Percentiles rank a stretch among this genome's conserved stretches.
These are phyloP conservation scores for Ophiostoma perfectum DNA, from an alignment of 2,329 filamentous ascomycete genomes.

Conservation along the genomic window DNA sequence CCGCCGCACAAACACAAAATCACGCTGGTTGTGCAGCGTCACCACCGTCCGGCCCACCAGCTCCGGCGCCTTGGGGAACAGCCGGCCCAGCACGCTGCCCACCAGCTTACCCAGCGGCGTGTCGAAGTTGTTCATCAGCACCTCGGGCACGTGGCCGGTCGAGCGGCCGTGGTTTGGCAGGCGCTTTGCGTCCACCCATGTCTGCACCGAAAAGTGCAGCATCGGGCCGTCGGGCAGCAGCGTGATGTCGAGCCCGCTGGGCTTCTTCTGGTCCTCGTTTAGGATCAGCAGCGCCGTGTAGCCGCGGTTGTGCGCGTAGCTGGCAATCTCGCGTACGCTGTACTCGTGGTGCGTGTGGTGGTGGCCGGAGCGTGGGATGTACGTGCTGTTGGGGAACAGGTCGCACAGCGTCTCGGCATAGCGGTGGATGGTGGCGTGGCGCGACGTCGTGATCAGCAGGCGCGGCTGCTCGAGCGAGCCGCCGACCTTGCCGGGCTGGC, in stretches of 20 bases:
- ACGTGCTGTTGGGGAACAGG: constrained; percentile 80
- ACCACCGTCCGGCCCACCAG: constrained; percentile 81
- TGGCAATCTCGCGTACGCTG: constrained; percentile 81
- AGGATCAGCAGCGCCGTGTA: constrained; percentile 82
- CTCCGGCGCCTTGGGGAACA: constrained; percentile 70
- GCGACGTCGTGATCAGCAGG: constrained; percentile 83
- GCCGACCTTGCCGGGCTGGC: constrained; percentile 40
- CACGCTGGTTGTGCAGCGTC: constrained; percentile 88
- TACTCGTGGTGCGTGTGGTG: constrained; percentile 77
- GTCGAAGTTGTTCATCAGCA: constrained; percentile 89
- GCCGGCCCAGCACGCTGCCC: constrained; percentile 72
- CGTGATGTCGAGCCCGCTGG: constrained; percentile 74
- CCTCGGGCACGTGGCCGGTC: constrained; percentile 83
- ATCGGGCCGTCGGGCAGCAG: constrained; percentile 81
- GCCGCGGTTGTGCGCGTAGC: constrained; percentile 73
- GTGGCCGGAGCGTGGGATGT: constrained; percentile 81
- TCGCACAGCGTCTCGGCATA: constrained; percentile 72
- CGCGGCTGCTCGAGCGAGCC: constrained; percentile 38
- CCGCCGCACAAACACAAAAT: constrained; percentile 88
- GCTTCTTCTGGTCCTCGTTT: constrained; percentile 83
- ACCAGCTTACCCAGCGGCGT: constrained; percentile 86
- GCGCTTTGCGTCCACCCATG: constrained; percentile 83
- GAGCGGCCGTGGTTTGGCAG: constrained; percentile 84
- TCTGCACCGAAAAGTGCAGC: constrained; percentile 85
- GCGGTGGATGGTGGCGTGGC: constrained; percentile 82